Conservation (phyloP, 306 rosid species). For the Neltuma alba region DNA sequence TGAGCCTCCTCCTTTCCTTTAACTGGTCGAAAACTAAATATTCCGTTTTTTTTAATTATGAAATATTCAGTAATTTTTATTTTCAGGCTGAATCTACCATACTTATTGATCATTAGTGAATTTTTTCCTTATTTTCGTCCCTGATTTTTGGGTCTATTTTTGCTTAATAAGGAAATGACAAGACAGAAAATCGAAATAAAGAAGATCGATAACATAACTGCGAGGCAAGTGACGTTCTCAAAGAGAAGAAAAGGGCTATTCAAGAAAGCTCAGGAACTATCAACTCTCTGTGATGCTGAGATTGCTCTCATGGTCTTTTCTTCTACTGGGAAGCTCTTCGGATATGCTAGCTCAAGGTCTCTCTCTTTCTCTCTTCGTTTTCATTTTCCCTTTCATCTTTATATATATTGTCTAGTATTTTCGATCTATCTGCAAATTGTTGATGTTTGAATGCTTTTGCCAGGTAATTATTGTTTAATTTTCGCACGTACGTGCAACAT, state of each 20-base stretch:
- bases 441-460: not conserved
- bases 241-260: conserved; percentile 53
- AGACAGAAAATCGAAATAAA: conserved; percentile 45
- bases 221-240: conserved; percentile 54
- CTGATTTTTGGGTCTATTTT: not conserved
- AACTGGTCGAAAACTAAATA: not conserved
- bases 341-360: conserved; percentile 47
- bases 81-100: not conserved
- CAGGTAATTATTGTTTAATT: not conserved
- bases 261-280: conserved; percentile 55
- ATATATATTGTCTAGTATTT: not conserved
- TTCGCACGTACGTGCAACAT: not conserved
- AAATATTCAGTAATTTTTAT: no score
- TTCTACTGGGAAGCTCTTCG: conserved; percentile 46
- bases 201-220: conserved; percentile 49
- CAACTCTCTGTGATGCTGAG: conserved; percentile 55
- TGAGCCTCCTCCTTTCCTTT: not conserved
- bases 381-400: not conserved
- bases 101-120: not conserved
- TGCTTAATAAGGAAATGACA: conserved; percentile 28
- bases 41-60: no score
- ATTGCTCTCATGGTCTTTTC: conserved; percentile 47
- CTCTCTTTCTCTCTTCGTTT: no score
- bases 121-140: not conserved
- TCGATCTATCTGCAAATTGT: not conserved